phyloP scores from a whole-genome alignment of 2,329 filamentous ascomycete species.

The Hypoxylon sp. region DNA sequence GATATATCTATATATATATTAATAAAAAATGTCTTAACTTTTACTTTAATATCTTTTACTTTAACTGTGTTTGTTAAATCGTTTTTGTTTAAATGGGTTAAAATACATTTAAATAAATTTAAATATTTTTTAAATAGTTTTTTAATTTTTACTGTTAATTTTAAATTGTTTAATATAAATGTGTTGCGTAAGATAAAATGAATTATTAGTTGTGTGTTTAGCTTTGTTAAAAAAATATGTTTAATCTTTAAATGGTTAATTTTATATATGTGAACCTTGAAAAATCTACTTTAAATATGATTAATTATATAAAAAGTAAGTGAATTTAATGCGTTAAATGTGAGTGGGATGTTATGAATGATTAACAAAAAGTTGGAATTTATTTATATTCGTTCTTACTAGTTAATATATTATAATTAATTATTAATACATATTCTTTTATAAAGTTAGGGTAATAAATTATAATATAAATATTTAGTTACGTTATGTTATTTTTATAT shows the following conservation, averaged over 20 bases:
- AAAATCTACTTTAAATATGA: not conserved
- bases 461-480: conserved; percentile 1
- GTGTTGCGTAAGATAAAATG: not conserved
- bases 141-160: not conserved
- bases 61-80: not conserved
- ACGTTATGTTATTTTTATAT: not conserved
- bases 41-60: not conserved
- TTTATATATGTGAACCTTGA: not conserved
- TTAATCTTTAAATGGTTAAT: not conserved
- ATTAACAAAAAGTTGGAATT: not conserved
- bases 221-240: not conserved
- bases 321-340: no score
- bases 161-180: not conserved
- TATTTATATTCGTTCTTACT: not conserved
- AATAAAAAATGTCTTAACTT: not conserved
- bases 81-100: not conserved
- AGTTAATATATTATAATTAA: conserved; percentile 4
- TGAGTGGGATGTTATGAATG: no score
- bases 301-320: not conserved
- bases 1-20: not conserved
- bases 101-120: not conserved
- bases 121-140: not conserved
- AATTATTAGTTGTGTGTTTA: conserved; percentile 2
- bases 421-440: not conserved
- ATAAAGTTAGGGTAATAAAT: not conserved